Evolutionary conservation across 345 rosid species (phyloP), one percentile per base, ranked within the genome.

Genomic region (Noccaea bulbosa): DNA sequence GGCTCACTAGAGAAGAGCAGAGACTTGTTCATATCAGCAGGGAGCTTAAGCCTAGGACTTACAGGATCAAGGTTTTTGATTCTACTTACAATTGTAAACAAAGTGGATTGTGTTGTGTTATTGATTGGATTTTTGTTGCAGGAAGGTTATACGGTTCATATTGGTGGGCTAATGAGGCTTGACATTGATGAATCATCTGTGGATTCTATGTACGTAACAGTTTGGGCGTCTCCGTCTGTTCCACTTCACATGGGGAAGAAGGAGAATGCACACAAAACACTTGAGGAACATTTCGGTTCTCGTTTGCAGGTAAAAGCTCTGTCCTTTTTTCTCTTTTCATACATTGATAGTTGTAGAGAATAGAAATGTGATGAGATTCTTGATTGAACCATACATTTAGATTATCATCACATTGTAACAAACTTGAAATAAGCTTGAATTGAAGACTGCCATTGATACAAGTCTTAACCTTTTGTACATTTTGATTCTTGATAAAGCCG

Each of bases 231-330:
- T 70, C 87, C 95, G 14, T 71, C 73, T 81, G 81, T 91, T 77
- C 99, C 99, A 34, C 81, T 94, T 55, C 96, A 94, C 58, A 86
- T 91, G 99, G 99, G 97, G 70, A 94, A 86, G 80, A 87, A 89
- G 39, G 97, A 91, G 83, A 91, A 84, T 24, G 91, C 81, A 3
- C 57, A 63, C 70, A 79, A 62, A 20, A 85, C 89, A 80, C 63
- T 78, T 4, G 86, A 85, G 58, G 90, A 86, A 39, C 96, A 91
- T 78, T 91, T 94, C 65, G 93, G 97, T 63, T 69, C 67, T 65
- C 95, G 90, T 35, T 85, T 91, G 62, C 99, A 91, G 91, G 99
- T 91, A 83, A 51, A 46, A 43, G 16, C n/a, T n/a, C n/a, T n/a
- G n/a, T n/a, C n/a, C n/a, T 33, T 20, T 24, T 44, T 8, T 10